phyloP scores from a whole-genome alignment of 345 rosid genomes.

The Acer negundo region DNA sequence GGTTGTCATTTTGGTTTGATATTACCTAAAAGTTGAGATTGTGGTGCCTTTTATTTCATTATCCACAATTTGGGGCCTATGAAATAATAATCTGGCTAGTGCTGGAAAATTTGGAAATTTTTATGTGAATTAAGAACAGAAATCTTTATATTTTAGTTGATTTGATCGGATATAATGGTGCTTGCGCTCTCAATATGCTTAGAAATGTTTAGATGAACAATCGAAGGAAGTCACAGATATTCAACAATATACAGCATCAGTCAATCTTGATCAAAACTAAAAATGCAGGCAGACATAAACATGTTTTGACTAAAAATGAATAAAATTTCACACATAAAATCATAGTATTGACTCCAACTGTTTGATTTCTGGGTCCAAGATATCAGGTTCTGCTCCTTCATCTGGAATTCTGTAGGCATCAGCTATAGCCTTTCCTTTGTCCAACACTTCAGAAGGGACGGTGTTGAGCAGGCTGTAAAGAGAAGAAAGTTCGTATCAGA shows the following conservation, averaged over 20 bases:
- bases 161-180: too few species aligned
- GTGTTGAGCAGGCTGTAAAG: constrained; percentile 66
- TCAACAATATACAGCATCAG: neutral
- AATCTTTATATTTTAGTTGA: too few species aligned
- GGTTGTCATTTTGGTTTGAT: too few species aligned
- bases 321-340: constrained; percentile 19
- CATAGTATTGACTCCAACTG: constrained; percentile 66
- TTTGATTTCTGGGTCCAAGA: constrained; percentile 60
- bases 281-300: neutral
- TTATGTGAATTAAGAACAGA: too few species aligned
- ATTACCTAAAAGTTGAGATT: too few species aligned
- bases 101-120: too few species aligned
- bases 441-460: constrained; percentile 64
- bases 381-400: constrained; percentile 33
- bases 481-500: neutral
- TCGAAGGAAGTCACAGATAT: neutral
- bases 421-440: constrained; percentile 67
- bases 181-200: too few species aligned
- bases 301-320: too few species aligned
- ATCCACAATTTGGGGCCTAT: neutral
- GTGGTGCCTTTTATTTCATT: too few species aligned
- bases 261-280: neutral
- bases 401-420: constrained; percentile 60
- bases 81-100: neutral
- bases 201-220: too few species aligned